A percentile compares a stretch with the other conserved stretches of the same genome.
Evolutionary conservation across 306 rosid species (phyloP).

Genomic region (Inga oerstediana): DNA sequence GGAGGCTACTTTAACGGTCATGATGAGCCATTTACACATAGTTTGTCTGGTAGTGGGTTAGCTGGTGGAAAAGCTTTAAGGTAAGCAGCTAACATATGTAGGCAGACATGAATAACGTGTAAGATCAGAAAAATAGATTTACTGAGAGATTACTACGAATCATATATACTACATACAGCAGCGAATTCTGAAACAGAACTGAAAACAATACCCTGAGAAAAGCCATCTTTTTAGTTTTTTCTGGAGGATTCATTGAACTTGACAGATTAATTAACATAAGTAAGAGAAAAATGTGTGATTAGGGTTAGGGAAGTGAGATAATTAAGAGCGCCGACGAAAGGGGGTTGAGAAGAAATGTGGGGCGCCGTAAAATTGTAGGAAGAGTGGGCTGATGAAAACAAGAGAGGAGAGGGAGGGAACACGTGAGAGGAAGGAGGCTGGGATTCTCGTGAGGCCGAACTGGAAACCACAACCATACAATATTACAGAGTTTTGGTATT

Average conservation of each 20-base stretch:
- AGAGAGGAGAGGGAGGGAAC: slow-evolving; percentile 35
- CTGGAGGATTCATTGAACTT: no score
- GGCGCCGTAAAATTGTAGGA: slow-evolving; percentile 35
- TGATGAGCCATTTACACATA: slow-evolving; percentile 32
- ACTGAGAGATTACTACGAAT: slow-evolving; percentile 20
- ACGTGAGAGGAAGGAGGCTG: slow-evolving; percentile 56
- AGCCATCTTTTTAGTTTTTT: background rate
- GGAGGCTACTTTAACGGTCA: slow-evolving; percentile 39
- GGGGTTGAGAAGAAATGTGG: slow-evolving; percentile 54
- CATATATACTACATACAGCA: no score
- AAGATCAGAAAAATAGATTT: slow-evolving; percentile 1
- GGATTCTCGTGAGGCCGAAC: slow-evolving; percentile 62
- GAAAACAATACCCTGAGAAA: background rate
- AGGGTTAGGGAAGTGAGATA: background rate
- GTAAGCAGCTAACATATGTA: slow-evolving; percentile 21
- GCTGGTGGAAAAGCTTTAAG: slow-evolving; percentile 31
- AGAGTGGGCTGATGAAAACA: background rate
- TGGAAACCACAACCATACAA: slow-evolving; percentile 31
- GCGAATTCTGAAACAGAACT: background rate
- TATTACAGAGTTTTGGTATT: background rate
- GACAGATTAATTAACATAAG: background rate
- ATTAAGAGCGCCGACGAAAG: slow-evolving; percentile 45
- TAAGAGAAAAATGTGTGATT: background rate
- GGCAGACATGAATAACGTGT: background rate
- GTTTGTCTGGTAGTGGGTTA: slow-evolving; percentile 36